Conservation (phyloP, 371 early-diverging fungal species). For the Mortierella sp. region DNA sequence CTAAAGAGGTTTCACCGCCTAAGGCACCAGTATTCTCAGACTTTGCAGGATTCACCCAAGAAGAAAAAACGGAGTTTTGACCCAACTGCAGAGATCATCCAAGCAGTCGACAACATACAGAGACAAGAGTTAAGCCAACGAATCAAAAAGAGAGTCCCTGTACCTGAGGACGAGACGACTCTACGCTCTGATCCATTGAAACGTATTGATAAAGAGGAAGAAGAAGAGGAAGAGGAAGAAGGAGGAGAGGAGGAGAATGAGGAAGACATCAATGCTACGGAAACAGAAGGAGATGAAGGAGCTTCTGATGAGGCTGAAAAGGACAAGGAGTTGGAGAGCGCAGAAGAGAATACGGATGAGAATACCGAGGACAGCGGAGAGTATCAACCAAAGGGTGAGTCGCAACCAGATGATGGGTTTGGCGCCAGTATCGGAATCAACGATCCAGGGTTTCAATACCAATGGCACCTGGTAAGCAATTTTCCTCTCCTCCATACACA, state of each 20-base stretch:
- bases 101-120: constrained; percentile 18
- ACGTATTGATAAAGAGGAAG: neutral
- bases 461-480: constrained; percentile 82
- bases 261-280: constrained; percentile 40
- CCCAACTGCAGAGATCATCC: constrained; percentile 4
- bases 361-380: constrained; percentile 42
- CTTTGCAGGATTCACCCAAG: neutral
- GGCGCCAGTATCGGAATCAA: constrained; percentile 55
- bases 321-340: neutral
- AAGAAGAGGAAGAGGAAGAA: constrained; percentile 2
- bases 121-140: constrained; percentile 21
- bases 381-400: constrained; percentile 17
- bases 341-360: neutral
- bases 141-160: constrained; percentile 30
- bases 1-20: neutral
- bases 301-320: neutral
- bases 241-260: neutral
- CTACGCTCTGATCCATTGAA: constrained; percentile 6
- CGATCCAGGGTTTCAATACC: constrained; percentile 82
- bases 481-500: neutral
- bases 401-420: constrained; percentile 22
- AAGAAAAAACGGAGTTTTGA: constrained; percentile 12
- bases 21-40: neutral
- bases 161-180: constrained; percentile 44
- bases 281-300: constrained; percentile 45